Evolutionary conservation across 768 basidiomycete species (phyloP).

Genomic region (Nevesoporus exiguus): DNA sequence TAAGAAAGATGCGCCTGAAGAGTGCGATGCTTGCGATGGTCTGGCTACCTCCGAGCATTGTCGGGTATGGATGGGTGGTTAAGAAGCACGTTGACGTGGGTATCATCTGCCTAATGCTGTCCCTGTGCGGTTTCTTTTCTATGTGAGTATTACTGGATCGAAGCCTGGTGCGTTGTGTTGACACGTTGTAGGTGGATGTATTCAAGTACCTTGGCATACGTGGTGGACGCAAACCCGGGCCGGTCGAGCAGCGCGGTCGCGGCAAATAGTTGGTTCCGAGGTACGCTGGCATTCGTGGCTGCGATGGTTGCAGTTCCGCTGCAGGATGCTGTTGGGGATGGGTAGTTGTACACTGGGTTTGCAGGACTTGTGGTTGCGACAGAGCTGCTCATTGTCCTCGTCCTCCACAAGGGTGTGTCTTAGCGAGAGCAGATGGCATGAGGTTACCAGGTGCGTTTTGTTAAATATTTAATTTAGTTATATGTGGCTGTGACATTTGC

Average conservation of each 20-base stretch:
- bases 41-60: constrained; percentile 50
- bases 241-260: constrained; percentile 75
- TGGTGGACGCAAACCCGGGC: constrained; percentile 84
- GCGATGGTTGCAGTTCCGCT: constrained; percentile 74
- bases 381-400: constrained; percentile 56
- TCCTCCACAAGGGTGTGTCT: constrained; percentile 51
- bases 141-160: constrained; percentile 46
- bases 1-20: constrained; percentile 62
- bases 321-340: constrained; percentile 74
- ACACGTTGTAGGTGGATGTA: constrained; percentile 49
- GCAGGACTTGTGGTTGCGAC: constrained; percentile 50
- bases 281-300: constrained; percentile 61
- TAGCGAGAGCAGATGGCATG: constrained; percentile 46
- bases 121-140: constrained; percentile 68
- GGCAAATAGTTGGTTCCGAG: constrained; percentile 73
- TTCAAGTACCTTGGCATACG: constrained; percentile 71
- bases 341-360: constrained; percentile 73
- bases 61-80: constrained; percentile 76
- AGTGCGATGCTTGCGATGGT: constrained; percentile 58
- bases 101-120: constrained; percentile 67
- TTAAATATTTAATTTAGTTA: constrained; percentile 6
- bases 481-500: constrained; percentile 17
- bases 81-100: constrained; percentile 60
- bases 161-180: background rate
- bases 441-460: background rate